A percentile compares a stretch with the other conserved stretches of the same genome.
Conservation (phyloP, 345 rosid genomes). For the Alliaria petiolata region DNA sequence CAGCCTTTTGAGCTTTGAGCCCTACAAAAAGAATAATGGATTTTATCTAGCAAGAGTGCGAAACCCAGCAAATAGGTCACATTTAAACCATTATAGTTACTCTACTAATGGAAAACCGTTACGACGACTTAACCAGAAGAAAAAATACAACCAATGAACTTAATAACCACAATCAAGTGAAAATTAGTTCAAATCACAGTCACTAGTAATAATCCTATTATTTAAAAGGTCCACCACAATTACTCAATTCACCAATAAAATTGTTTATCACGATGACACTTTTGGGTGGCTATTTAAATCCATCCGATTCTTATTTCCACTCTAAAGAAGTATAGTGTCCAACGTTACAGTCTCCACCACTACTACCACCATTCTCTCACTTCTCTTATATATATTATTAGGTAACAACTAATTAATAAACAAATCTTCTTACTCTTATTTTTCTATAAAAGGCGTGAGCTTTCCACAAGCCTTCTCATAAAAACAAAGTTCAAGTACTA, state of each 20-base stretch:
- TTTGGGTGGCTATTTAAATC: constrained; percentile 14
- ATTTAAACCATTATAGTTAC: not conserved
- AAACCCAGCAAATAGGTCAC: not conserved
- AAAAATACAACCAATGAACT: not conserved
- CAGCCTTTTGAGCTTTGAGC: not conserved
- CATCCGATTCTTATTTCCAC: constrained; percentile 24
- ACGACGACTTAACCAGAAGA: not conserved
- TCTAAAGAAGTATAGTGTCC: constrained; percentile 30
- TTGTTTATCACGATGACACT: constrained; percentile 6
- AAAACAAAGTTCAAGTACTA: constrained; percentile 8
- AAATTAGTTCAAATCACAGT: not conserved
- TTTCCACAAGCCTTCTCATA: constrained; percentile 39
- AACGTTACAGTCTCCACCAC: constrained; percentile 35
- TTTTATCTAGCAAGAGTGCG: not conserved
- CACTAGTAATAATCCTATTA: not conserved
- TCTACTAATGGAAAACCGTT: not conserved
- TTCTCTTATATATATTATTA: constrained; percentile 12
- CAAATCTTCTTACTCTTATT: not conserved
- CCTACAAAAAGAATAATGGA: no score
- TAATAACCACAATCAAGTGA: not conserved
- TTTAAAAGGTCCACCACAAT: not conserved
- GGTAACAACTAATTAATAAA: constrained; percentile 14
- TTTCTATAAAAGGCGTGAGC: constrained; percentile 40
- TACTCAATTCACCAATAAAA: not conserved
- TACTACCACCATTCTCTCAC: constrained; percentile 8